Evolutionary conservation across 495 filamentous ascomycete genomes (phyloP), one percentile per base, ranked within the genome.

Genomic region (Hypomontagnella monticulosa): DNA sequence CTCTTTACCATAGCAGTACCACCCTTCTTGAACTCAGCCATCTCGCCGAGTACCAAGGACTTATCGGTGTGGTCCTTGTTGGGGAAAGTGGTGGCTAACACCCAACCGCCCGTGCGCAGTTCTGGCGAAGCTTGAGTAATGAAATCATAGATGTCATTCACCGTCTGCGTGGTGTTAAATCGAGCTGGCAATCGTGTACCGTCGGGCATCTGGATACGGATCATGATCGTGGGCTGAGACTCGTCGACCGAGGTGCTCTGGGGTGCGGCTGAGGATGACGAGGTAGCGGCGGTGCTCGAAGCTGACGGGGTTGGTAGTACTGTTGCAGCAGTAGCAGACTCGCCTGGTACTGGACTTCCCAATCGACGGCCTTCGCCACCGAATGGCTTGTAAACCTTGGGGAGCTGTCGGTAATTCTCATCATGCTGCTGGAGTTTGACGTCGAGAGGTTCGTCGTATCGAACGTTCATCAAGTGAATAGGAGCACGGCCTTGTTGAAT

Each of bases 11-110:
- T 91, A 33, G 93, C 88, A 4, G 90, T 91, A 19, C 93, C 93
- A 38, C 84, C 83, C 63, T 76, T 77, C 75, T 93, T 96, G 78
- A 96, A 93, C 54, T 96, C 93, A 0, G 87, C 69, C 75, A 96
- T 79, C 33, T 96, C 92, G 1, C 90, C 91, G 37, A 97, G 74
- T 4, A 84, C 85, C 57, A 82, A 78, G 1, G 68, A 75, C 73
- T 89, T 87, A 59, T 99, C 93, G 15, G 80, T 89, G 50, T 97
- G 84, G 67, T 98, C 94, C 78, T 93, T 97, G 76, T 89, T 97
- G 2, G 96, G 95, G 75, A 98, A 98, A 0, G 96, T 98, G 1
- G 95, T 99, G 73, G 96, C 93, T 54, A 99, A 75, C 6, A 90
- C 89, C 84, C 92, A 99, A 9, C 80, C 67, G 15, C 93, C 84